Evolutionary conservation across 1,139 yeast species (phyloP).

Genomic region (Eremothecium cymbalariae): DNA sequence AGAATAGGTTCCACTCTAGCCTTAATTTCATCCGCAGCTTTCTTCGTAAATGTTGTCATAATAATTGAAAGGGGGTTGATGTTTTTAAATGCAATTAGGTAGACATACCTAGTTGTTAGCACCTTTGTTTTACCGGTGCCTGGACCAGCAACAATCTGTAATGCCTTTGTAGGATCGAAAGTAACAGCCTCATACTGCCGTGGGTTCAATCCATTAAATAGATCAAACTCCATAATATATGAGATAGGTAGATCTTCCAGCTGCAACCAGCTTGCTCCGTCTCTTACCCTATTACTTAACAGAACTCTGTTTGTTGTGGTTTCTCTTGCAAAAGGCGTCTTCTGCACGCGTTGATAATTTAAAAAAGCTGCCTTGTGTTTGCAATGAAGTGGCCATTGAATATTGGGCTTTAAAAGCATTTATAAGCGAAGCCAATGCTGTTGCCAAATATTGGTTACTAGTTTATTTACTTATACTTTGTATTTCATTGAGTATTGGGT

Average conservation of each 20-base stretch:
- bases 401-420: too few relatives aligned
- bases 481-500: too few relatives aligned
- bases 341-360: too few relatives aligned
- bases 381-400: too few relatives aligned
- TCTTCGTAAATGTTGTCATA: constrained; percentile 85
- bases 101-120: constrained; percentile 68
- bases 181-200: constrained; percentile 57
- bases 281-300: too few relatives aligned
- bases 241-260: constrained; percentile 12
- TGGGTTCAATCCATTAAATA: constrained; percentile 38
- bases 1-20: constrained; percentile 46
- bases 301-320: too few relatives aligned
- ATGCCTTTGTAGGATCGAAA: constrained; percentile 41
- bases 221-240: constrained; percentile 3
- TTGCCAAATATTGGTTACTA: too few relatives aligned
- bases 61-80: constrained; percentile 55
- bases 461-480: too few relatives aligned
- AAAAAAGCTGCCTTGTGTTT: too few relatives aligned
- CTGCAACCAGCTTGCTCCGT: too few relatives aligned
- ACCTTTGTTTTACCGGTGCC: constrained; percentile 87
- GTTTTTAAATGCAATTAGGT: constrained; percentile 44
- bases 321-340: too few relatives aligned
- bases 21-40: constrained; percentile 79
- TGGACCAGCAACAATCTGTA: constrained; percentile 87
- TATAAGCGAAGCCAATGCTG: too few relatives aligned